Percentiles rank a stretch among this genome's conserved stretches.
phyloP scores from a whole-genome alignment of 495 filamentous ascomycete genomes.

The Hapsidospora chrysogenum region DNA sequence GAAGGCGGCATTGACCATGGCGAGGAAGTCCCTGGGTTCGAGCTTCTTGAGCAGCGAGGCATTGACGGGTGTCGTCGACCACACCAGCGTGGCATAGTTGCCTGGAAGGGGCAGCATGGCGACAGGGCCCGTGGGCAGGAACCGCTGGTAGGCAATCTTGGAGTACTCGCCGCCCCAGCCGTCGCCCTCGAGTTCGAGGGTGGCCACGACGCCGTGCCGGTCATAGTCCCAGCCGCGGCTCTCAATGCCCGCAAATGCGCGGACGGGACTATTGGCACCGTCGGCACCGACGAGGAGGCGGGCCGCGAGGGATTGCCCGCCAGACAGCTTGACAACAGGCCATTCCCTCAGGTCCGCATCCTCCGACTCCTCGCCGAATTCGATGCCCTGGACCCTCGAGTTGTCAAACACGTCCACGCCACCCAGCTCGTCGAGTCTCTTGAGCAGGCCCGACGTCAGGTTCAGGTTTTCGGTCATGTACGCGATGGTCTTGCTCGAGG shows the following conservation, averaged over 20 bases:
- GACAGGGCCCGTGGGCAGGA: constrained; percentile 80
- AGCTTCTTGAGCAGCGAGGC: constrained; percentile 69
- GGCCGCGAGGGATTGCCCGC: constrained; percentile 47
- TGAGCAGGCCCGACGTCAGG: constrained; percentile 57
- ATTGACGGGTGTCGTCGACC: constrained; percentile 70
- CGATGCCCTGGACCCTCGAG: constrained; percentile 59
- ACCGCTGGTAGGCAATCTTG: constrained; percentile 84
- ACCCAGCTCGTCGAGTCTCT: constrained; percentile 49
- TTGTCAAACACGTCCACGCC: constrained; percentile 55
- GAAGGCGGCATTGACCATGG: constrained; percentile 90
- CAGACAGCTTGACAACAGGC: constrained; percentile 61
- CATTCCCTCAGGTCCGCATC: constrained; percentile 66
- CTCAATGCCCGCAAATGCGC: constrained; percentile 71
- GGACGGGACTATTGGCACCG: constrained; percentile 85
- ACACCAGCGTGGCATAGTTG: constrained; percentile 70
- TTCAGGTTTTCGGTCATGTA: constrained; percentile 96
- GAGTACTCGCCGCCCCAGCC: constrained; percentile 34
- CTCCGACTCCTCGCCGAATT: constrained; percentile 50
- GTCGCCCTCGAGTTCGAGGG: constrained; percentile 48
- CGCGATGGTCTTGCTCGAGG: constrained; percentile 46
- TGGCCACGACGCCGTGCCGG: constrained; percentile 81
- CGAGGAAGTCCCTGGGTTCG: constrained; percentile 50
- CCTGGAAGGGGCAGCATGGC: constrained; percentile 81
- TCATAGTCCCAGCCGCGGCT: constrained; percentile 87
- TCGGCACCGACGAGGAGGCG: constrained; percentile 86